Percentiles rank a stretch among this genome's conserved stretches.
Evolutionary conservation across 1,284 basidiomycete genomes (phyloP).

Genomic region (Paramarasmius palmivorus): DNA sequence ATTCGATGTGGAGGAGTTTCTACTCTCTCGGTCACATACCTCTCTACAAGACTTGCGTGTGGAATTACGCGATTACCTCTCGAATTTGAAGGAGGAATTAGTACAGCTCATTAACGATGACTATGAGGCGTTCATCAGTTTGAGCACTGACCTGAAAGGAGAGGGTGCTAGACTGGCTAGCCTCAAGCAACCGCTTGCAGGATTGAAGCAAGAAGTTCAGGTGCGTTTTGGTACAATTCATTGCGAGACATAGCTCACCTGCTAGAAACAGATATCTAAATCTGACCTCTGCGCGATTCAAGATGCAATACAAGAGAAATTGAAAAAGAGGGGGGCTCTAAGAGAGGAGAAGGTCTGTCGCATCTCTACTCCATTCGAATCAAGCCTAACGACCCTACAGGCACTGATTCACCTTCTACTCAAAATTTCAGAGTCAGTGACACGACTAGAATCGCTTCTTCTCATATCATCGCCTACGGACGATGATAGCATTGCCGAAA

Average conservation of each 20-base stretch:
- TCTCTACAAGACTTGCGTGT: conserved; percentile 85
- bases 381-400: conserved; percentile 36
- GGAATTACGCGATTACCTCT: conserved; percentile 86
- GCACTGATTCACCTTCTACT: conserved; percentile 81
- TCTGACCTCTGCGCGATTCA: conserved; percentile 66
- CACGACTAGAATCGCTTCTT: conserved; percentile 80
- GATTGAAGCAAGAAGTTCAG: conserved; percentile 66
- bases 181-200: conserved; percentile 64
- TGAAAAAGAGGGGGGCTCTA: conserved; percentile 71
- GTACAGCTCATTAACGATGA: conserved; percentile 96
- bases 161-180: conserved; percentile 75
- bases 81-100: conserved; percentile 85
- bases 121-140: conserved; percentile 95
- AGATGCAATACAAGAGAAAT: conserved; percentile 73
- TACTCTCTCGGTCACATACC: conserved; percentile 78
- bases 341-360: conserved; percentile 78
- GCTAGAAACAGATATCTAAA: conserved; percentile 55
- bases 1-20: conserved; percentile 87
- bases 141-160: conserved; percentile 86
- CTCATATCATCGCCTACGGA: conserved; percentile 60
- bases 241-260: conserved; percentile 1
- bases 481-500: conserved; percentile 30
- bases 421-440: conserved; percentile 86
- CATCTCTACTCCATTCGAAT: conserved; percentile 1
- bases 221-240: conserved; percentile 43